Base-by-base conservation (phyloP, 495 filamentous ascomycete species). In the Penicillium canariense region DNA sequence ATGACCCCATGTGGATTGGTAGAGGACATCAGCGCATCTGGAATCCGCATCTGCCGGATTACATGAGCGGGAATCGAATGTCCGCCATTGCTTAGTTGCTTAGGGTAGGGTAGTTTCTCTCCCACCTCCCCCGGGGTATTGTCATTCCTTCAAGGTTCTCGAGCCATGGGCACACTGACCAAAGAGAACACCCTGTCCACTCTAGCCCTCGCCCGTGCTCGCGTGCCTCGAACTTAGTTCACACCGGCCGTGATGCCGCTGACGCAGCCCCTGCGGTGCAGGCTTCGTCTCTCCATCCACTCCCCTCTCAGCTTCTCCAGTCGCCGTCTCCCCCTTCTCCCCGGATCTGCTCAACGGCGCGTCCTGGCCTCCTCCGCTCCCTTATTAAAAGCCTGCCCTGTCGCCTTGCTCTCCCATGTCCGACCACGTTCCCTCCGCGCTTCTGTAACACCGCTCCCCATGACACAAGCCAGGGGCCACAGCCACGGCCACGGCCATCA, bases 181-280 rank as follows among this genome's bases (percentile, higher is more conserved):
- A 22, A 58, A 64, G 46, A 54, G 61, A 64, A 52, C 64, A 64
- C 61, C 39, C 48, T 62, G 61, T 62, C 64, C 55, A 56, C 39
- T 55, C 46, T 17, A n/a, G n/a, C 18, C 36, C 38, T 50, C 17
- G 39, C 50, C 51, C 48, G 52, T 56, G 55, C 63, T 62, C 60
- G 60, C 54, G 59, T 68, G 61, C 61, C 58, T 58, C 58, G 27
- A 61, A 36, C 50, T n/a, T 62, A 59, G 31, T 35, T 26, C 28
- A 55, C 52, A 32, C 18, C 23, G 44, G 56, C 56, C 61, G 59
- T 55, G 60, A 76, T 74, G 73, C 69, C 69, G 67, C 73, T 76
- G 69, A 76, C 71, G 68, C 71, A 74, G 66, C 70, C 70, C 70
- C 68, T 76, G 70, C 68, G 66, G 63, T 70, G 73, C 68, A 73